phyloP scores from a whole-genome alignment of 495 filamentous ascomycete genomes.

The Chaetomidium leptoderma region DNA sequence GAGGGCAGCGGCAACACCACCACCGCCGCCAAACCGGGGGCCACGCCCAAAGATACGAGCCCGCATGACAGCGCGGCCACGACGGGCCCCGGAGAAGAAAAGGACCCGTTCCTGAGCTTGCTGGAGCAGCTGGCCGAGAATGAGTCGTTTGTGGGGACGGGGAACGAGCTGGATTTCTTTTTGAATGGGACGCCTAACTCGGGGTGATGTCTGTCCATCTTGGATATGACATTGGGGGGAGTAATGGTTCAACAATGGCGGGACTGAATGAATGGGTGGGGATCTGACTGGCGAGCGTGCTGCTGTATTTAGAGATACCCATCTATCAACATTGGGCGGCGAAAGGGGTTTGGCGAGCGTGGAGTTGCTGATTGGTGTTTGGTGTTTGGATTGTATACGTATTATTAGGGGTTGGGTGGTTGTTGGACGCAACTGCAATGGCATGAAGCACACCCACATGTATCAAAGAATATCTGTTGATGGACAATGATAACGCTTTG shows the following conservation, averaged over 20 bases:
- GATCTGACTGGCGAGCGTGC: not conserved
- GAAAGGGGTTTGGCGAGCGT: not conserved
- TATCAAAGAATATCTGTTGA: no score
- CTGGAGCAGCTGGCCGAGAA: conserved; percentile 79
- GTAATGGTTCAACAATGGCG: not conserved
- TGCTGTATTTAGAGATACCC: conserved; percentile 1
- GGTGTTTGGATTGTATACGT: not conserved
- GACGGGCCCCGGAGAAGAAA: conserved; percentile 48
- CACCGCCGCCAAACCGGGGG: conserved; percentile 14
- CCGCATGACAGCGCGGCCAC: conserved; percentile 38
- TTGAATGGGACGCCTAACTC: conserved; percentile 31
- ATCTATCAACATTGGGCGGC: not conserved
- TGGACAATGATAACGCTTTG: no score
- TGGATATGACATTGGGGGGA: no score
- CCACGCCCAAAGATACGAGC: conserved; percentile 40
- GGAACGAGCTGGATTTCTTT: conserved; percentile 64
- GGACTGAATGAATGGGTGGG: not conserved
- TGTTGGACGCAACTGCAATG: no score
- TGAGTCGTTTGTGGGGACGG: conserved; percentile 51
- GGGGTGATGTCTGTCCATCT: no score
- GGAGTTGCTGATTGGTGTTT: not conserved
- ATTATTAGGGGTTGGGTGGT: not conserved
- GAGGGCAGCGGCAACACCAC: not conserved
- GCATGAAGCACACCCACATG: no score
- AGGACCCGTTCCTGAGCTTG: conserved; percentile 73